These are phyloP conservation scores for Henckelia pumila DNA, from an alignment of 257 asterid species.

Conservation along the genomic window DNA sequence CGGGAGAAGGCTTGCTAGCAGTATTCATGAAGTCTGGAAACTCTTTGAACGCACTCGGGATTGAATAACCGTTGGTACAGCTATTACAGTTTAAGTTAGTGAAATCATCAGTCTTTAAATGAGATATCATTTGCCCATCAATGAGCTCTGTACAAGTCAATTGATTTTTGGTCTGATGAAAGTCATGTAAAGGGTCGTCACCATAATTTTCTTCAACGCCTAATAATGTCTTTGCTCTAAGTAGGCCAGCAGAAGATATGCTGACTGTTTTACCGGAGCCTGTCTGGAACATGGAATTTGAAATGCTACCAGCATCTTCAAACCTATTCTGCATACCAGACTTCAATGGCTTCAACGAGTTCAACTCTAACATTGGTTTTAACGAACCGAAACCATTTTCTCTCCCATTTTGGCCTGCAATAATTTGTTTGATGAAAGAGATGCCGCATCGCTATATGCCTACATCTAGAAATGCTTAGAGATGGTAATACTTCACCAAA, in stretches of 20 bases:
- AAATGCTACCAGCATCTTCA: slow-evolving; percentile 22
- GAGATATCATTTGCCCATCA: slow-evolving; percentile 31
- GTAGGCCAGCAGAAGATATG: slow-evolving; percentile 72
- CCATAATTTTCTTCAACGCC: slow-evolving; percentile 54
- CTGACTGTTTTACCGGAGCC: slow-evolving; percentile 75
- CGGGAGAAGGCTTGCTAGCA: slow-evolving; percentile 54
- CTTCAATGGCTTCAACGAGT: slow-evolving; percentile 30
- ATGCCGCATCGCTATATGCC: slow-evolving; percentile 10
- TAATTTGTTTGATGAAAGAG: slow-evolving; percentile 16
- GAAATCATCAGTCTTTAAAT: slow-evolving; percentile 24
- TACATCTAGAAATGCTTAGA: not conserved
- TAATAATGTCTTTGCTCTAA: slow-evolving; percentile 72
- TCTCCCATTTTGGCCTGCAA: slow-evolving; percentile 51
- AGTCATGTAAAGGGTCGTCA: slow-evolving; percentile 33
- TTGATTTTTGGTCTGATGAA: slow-evolving; percentile 33
- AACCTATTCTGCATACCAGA: slow-evolving; percentile 32
- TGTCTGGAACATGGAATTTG: slow-evolving; percentile 60
- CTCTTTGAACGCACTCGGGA: slow-evolving; percentile 31
- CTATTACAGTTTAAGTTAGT: slow-evolving; percentile 31
- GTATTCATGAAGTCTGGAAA: slow-evolving; percentile 38
- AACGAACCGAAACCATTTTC: slow-evolving; percentile 35
- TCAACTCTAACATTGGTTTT: slow-evolving; percentile 27
- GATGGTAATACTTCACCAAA: not conserved
- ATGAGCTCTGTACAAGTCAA: slow-evolving; percentile 31
- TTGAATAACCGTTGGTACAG: slow-evolving; percentile 31